Percentiles rank a stretch among this genome's conserved stretches.
phyloP scores from a whole-genome alignment of 2,329 filamentous ascomycete genomes.

The Colletotrichum sp. region DNA sequence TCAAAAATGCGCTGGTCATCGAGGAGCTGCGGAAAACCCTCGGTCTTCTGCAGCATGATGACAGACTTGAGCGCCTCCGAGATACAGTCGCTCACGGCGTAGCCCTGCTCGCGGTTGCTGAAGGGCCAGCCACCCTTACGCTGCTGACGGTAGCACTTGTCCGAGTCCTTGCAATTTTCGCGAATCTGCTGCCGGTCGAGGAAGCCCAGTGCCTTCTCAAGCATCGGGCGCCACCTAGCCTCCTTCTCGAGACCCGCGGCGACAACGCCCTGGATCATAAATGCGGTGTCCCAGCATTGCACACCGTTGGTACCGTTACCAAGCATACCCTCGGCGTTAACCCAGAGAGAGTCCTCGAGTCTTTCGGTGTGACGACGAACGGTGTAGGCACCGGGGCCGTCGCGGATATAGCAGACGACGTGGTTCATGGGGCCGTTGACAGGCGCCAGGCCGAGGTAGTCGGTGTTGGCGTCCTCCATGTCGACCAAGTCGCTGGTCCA shows the following conservation, averaged over 20 bases:
- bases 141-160: slow-evolving; percentile 84
- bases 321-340: slow-evolving; percentile 91
- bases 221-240: slow-evolving; percentile 80
- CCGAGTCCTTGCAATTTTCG: slow-evolving; percentile 79
- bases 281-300: slow-evolving; percentile 95
- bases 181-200: slow-evolving; percentile 91
- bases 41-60: slow-evolving; percentile 80
- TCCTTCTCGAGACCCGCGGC: slow-evolving; percentile 81
- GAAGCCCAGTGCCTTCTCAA: slow-evolving; percentile 82
- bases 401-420: slow-evolving; percentile 82
- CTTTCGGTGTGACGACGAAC: slow-evolving; percentile 82
- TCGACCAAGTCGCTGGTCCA: slow-evolving; percentile 85
- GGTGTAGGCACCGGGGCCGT: slow-evolving; percentile 76
- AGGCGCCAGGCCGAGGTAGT: slow-evolving; percentile 84
- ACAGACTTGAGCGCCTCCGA: slow-evolving; percentile 89
- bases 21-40: slow-evolving; percentile 76
- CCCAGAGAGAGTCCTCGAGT: slow-evolving; percentile 86
- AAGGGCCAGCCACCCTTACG: slow-evolving; percentile 97
- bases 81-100: slow-evolving; percentile 94
- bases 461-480: slow-evolving; percentile 93
- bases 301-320: slow-evolving; percentile 98
- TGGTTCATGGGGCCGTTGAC: slow-evolving; percentile 92
- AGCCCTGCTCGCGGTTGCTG: slow-evolving; percentile 90
- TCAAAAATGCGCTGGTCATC: slow-evolving; percentile 82
- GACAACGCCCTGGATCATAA: slow-evolving; percentile 82